Evolutionary conservation across 352 stramenopile genomes (phyloP), one percentile per base, ranked within the genome.

Genomic region (Pythium pectinolyticum): DNA sequence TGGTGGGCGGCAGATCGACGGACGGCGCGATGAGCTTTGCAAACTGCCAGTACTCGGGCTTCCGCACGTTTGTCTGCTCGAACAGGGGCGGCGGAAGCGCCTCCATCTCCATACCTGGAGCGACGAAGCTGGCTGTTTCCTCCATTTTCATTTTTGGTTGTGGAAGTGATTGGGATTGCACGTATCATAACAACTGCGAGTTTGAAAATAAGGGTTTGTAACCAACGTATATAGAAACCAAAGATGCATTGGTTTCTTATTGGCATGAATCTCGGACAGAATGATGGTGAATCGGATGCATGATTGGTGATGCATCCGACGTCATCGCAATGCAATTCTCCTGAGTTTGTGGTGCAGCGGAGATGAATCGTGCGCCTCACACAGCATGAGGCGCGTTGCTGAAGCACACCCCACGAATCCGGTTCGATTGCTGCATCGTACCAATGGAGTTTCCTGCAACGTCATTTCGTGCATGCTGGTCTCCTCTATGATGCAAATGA

Each of bases 31-130:
- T 76, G 41, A 79, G 72, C 63, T 72, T 66, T n/a, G 63, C 63
- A 60, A 69, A 69, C 52, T 84, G 75, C 75, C 75, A 84, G 61
- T 84, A 84, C 73, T 84, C 75, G 34, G 67, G 75, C 52, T 84
- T 84, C 59, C 75, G 72, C 45, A 84, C 70, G 54, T 79, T 81
- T 2, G 43, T 71, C 65, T 79, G 75, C 5, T 64, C 59, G 41
- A 84, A 84, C 39, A 84, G 67, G 39, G 75, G 72, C 53, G 75
- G 75, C 51, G 75, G 75, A 19, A 49, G 24, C 47, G 59, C 9
- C 41, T 45, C 57, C 57, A 60, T 31, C 39, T 45, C 19, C n/a
- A 52, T 31, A 20, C 8, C 30, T 20, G 31, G 22, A 3, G 8
- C 39, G 40, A 25, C n/a, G n/a, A n/a, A n/a, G n/a, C n/a, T 43